Percentiles rank a stretch among this genome's conserved stretches.
phyloP scores from a whole-genome alignment of 768 basidiomycete species.

The Holtermannia corniformis region DNA sequence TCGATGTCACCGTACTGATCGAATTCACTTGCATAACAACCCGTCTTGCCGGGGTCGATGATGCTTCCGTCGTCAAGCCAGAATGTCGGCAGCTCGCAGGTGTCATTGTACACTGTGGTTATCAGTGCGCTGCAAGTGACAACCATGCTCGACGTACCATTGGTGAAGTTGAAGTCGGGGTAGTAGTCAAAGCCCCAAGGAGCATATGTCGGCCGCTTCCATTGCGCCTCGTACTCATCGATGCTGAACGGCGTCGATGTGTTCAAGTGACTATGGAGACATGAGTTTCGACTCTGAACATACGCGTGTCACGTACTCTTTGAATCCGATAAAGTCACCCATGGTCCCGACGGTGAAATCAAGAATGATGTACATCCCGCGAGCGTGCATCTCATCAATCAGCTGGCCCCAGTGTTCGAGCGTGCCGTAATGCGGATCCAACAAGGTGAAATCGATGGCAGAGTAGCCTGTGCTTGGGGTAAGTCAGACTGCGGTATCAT shows the following conservation, averaged over 20 bases:
- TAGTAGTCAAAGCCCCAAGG: conserved; percentile 85
- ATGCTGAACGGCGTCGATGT: conserved; percentile 67
- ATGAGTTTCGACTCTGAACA: neutral
- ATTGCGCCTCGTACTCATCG: conserved; percentile 60
- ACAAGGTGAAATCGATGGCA: conserved; percentile 75
- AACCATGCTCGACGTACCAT: conserved; percentile 39
- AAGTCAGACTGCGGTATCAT: conserved; percentile 9
- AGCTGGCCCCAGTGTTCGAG: conserved; percentile 66
- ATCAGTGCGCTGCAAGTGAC: no score
- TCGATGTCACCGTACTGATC: conserved; percentile 97
- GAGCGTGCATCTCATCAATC: conserved; percentile 66
- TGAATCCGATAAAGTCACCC: conserved; percentile 74
- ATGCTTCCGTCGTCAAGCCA: conserved; percentile 68
- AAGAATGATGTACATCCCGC: conserved; percentile 82
- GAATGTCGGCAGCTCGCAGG: conserved; percentile 67
- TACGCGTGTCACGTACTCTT: conserved; percentile 52
- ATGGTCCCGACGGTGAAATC: conserved; percentile 95
- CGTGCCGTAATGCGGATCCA: conserved; percentile 89
- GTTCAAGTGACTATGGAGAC: conserved; percentile 58
- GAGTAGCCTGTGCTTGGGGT: conserved; percentile 62
- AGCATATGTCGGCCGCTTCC: conserved; percentile 62
- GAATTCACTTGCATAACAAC: conserved; percentile 75
- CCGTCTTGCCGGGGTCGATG: conserved; percentile 52
- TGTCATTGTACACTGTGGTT: conserved; percentile 53
- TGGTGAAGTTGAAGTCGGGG: conserved; percentile 66